Percentiles rank a stretch among this genome's conserved stretches.
Conservation (phyloP, 2,329 filamentous ascomycete genomes). For the Talaromyces sp. region DNA sequence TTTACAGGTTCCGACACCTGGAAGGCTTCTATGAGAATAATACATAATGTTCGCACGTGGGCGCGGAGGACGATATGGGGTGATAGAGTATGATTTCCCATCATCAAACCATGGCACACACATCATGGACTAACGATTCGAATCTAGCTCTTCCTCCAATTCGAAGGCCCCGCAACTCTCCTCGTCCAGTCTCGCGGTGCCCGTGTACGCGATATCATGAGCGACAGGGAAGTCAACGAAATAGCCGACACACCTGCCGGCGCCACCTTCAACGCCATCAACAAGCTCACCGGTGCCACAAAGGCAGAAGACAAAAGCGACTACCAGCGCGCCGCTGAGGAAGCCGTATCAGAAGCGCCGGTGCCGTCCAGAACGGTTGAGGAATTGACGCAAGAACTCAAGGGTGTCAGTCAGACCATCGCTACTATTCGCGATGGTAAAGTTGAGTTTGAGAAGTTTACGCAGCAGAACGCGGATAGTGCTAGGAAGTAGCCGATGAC, state of each 20-base stretch:
- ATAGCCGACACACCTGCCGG: slow-evolving; percentile 81
- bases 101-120: background rate
- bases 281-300: slow-evolving; percentile 21
- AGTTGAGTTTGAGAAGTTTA: slow-evolving; percentile 57
- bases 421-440: slow-evolving; percentile 63
- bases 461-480: background rate
- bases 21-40: slow-evolving; percentile 63
- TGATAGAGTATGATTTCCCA: slow-evolving; percentile 59
- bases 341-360: slow-evolving; percentile 28
- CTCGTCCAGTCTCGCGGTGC: slow-evolving; percentile 85
- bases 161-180: slow-evolving; percentile 81
- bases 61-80: slow-evolving; percentile 85
- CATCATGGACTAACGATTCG: slow-evolving; percentile 12
- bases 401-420: slow-evolving; percentile 41
- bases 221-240: slow-evolving; percentile 78
- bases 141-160: slow-evolving; percentile 74
- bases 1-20: slow-evolving; percentile 72
- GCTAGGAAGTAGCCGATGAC: background rate
- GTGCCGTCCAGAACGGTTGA: slow-evolving; percentile 31
- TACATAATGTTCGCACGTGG: slow-evolving; percentile 72
- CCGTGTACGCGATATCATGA: slow-evolving; percentile 74
- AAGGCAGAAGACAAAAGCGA: slow-evolving; percentile 20
- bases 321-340: slow-evolving; percentile 25
- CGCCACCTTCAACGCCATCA: slow-evolving; percentile 60
- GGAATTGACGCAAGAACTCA: slow-evolving; percentile 28